These are phyloP conservation scores for Sphagnum fallax DNA, from an alignment of 228 moss, liverwort and hornwort species.

Conservation along the genomic window DNA sequence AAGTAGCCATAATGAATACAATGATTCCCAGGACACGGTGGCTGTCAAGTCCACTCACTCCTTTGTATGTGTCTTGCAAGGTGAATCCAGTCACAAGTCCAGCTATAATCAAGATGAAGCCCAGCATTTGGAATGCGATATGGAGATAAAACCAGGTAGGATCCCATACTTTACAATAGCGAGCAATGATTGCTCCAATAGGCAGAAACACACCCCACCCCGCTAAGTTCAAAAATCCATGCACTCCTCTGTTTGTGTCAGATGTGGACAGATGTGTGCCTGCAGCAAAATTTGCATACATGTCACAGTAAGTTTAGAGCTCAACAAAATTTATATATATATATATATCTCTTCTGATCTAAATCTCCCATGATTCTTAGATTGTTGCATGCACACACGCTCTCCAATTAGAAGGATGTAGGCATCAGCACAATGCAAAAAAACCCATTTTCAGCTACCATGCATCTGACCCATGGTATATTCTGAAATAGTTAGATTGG, in stretches of 20 bases:
- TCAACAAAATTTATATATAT: too few relatives aligned
- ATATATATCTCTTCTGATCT: too few relatives aligned
- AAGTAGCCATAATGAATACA: constrained; percentile 14
- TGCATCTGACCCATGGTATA: too few relatives aligned
- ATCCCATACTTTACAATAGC: constrained; percentile 24
- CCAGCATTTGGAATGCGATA: constrained; percentile 14
- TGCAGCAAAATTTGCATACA: too few relatives aligned
- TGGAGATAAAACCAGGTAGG: constrained; percentile 34
- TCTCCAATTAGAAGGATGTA: too few relatives aligned
- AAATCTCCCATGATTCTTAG: too few relatives aligned
- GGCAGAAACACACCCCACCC: constrained; percentile 47
- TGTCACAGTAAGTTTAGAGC: too few relatives aligned
- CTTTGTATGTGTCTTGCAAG: background rate
- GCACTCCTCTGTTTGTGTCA: background rate
- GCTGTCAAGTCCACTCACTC: background rate
- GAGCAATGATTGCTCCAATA: constrained; percentile 27
- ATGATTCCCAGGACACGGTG: constrained; percentile 17
- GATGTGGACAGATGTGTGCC: too few relatives aligned
- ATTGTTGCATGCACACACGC: too few relatives aligned
- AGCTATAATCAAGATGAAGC: constrained; percentile 13
- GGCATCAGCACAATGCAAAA: too few relatives aligned
- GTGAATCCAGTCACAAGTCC: constrained; percentile 14
- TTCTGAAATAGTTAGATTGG: too few relatives aligned
- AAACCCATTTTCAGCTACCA: too few relatives aligned
- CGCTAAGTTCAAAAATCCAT: constrained; percentile 29